A percentile compares a stretch with the other conserved stretches of the same genome.
Evolutionary conservation across 805 yeast genomes (phyloP).

Genomic region (Pachysolen tannophilus): DNA sequence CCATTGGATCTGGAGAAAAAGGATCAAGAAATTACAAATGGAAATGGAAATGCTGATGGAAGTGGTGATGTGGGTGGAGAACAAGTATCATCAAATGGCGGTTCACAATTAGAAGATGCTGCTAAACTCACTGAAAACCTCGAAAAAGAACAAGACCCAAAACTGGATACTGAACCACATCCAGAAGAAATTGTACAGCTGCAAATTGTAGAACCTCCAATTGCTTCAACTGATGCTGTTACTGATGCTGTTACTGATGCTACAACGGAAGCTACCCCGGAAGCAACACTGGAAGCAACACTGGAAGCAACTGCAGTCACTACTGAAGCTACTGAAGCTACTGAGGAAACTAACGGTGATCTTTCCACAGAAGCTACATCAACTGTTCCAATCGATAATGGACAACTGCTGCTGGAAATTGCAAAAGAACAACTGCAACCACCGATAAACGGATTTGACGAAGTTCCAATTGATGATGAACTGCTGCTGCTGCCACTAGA

Average conservation of each 20-base stretch:
- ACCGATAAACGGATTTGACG: neutral
- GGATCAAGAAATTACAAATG: neutral
- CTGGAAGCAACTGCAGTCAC: conserved; percentile 4
- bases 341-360: neutral
- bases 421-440: neutral
- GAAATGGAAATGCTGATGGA: conserved; percentile 6
- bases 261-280: conserved; percentile 15
- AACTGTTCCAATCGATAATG: no score
- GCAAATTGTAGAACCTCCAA: conserved; percentile 8
- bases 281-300: conserved; percentile 5
- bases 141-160: conserved; percentile 6
- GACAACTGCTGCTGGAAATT: neutral
- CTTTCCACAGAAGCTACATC: neutral
- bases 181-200: conserved; percentile 10
- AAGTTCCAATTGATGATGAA: neutral
- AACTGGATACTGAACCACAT: conserved; percentile 6
- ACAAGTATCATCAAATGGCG: conserved; percentile 1
- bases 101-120: conserved; percentile 1
- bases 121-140: conserved; percentile 3
- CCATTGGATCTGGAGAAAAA: neutral
- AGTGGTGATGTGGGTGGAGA: conserved; percentile 2
- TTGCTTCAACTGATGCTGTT: neutral
- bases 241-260: neutral
- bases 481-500: neutral
- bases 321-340: conserved; percentile 4